A percentile compares a stretch with the other conserved stretches of the same genome.
These are phyloP conservation scores for Ustilago curta DNA, from an alignment of 1,284 basidiomycete genomes.

Conservation along the genomic window DNA sequence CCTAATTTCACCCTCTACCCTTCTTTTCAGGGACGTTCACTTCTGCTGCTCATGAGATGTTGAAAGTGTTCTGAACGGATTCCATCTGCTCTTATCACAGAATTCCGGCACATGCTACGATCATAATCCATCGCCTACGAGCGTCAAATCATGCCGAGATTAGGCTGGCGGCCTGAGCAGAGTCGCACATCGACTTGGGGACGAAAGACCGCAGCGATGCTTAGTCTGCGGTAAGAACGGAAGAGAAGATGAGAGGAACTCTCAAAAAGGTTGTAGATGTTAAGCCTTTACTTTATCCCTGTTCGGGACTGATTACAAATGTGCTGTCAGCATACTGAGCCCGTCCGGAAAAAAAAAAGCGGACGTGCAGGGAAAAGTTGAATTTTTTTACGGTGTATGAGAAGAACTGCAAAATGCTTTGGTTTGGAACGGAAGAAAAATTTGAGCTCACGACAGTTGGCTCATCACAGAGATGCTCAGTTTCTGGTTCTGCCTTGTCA, in stretches of 20 bases:
- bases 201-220: too few species aligned
- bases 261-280: too few species aligned
- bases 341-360: conserved; percentile 12
- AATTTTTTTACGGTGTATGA: conserved; percentile 7
- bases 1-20: conserved; percentile 11
- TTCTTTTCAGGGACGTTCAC: background rate
- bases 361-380: conserved; percentile 31
- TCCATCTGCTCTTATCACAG: too few species aligned
- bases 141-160: too few species aligned
- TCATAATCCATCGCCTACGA: too few species aligned
- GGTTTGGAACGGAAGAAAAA: conserved; percentile 21
- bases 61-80: too few species aligned
- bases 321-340: conserved; percentile 1
- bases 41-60: too few species aligned
- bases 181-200: too few species aligned
- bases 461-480: conserved; percentile 9
- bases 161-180: too few species aligned
- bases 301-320: conserved; percentile 8
- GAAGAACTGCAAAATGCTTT: conserved; percentile 19
- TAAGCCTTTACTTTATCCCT: background rate
- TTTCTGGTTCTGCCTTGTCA: background rate
- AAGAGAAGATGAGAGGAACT: too few species aligned
- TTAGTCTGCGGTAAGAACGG: too few species aligned
- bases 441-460: conserved; percentile 25
- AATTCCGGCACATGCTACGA: too few species aligned